Evolutionary conservation across 2,329 filamentous ascomycete species (phyloP).

Genomic region (Celoporthe dispersa): DNA sequence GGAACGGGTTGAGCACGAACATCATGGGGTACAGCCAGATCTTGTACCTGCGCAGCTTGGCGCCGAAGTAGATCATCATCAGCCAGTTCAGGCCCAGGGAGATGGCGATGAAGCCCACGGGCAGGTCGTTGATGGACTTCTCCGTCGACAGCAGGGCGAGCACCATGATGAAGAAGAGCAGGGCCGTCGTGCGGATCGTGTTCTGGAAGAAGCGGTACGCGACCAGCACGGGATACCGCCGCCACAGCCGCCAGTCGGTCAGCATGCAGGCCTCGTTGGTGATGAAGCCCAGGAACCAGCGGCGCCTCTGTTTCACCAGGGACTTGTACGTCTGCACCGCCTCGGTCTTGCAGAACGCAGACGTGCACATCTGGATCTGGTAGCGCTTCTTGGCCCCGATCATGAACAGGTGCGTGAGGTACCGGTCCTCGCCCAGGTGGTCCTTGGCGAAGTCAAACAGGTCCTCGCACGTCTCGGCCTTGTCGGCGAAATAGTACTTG

Average conservation of each 20-base stretch:
- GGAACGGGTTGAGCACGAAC: constrained; percentile 94
- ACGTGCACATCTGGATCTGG: constrained; percentile 97
- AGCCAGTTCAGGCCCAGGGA: constrained; percentile 92
- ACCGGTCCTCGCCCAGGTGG: constrained; percentile 92
- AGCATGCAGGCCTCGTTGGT: constrained; percentile 99
- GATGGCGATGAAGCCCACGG: constrained; percentile 90
- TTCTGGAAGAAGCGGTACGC: constrained; percentile 93
- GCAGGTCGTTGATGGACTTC: constrained; percentile 76
- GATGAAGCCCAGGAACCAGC: constrained; percentile 97
- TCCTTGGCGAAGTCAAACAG: constrained; percentile 97
- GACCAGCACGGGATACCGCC: constrained; percentile 83
- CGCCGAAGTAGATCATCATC: constrained; percentile 94
- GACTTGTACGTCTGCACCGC: constrained; percentile 87
- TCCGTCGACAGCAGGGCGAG: constrained; percentile 85
- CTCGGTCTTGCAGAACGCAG: constrained; percentile 97
- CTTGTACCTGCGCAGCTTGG: constrained; percentile 86
- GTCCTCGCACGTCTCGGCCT: constrained; percentile 92
- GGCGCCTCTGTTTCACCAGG: constrained; percentile 88
- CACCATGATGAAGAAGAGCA: constrained; percentile 93
- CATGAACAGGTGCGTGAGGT: constrained; percentile 99
- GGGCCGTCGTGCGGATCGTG: constrained; percentile 90
- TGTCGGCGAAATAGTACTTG: constrained; percentile 97
- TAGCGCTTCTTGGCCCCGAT: constrained; percentile 91
- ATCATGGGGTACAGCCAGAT: constrained; percentile 94
- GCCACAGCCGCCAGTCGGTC: constrained; percentile 91